Evolutionary conservation across 148 eudicot species (phyloP), one percentile per base, ranked within the genome.

Genomic region (Persicaria maculosa): DNA sequence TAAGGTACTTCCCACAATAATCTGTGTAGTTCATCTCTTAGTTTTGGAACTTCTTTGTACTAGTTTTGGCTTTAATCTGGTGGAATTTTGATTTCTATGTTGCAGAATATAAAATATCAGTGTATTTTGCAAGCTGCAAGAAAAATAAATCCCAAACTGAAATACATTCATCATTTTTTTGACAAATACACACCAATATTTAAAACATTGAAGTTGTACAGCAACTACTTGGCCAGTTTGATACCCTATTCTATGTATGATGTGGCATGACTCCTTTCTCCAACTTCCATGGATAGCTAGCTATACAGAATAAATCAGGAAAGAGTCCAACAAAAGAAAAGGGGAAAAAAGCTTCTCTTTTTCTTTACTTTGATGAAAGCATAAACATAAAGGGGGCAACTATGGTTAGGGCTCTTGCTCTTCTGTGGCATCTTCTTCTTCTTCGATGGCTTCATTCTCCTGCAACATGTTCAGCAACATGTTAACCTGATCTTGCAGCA

Each of bases 391-490:
- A 64, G 43, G 40, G 40, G 14, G 69, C 36, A n/a, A 36, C 46
- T 45, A 61, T 25, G 17, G 40, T 14, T 59, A 59, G 9, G 43
- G 65, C 14, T 22, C 40, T 59, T 59, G 65, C 65, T 40, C 69
- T 36, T 77, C 75, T 43, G 55, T 43, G 2, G 45, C 80, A 0
- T 81, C 85, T 15, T 74, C 88, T 9, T 77, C 84, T 40, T 79
- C 86, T 10, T 48, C 83, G 44, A 73, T 65, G 20, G 80, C 75
- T 64, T 90, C 93, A 44, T 81, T 80, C 50, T 91, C 97, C 67
- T 90, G 90, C 61, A 94, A 57, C 96, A 91, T 84, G 86, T 90
- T 84, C 98, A 95, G 90, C 77, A 95, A 83, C 97, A 95, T 92
- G 73, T 84, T 83, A 53, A 92, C 83, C 71, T 95, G 98, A 83